Evolutionary conservation across 1,284 basidiomycete species (phyloP).

Genomic region (Rhodotorula sp.): DNA sequence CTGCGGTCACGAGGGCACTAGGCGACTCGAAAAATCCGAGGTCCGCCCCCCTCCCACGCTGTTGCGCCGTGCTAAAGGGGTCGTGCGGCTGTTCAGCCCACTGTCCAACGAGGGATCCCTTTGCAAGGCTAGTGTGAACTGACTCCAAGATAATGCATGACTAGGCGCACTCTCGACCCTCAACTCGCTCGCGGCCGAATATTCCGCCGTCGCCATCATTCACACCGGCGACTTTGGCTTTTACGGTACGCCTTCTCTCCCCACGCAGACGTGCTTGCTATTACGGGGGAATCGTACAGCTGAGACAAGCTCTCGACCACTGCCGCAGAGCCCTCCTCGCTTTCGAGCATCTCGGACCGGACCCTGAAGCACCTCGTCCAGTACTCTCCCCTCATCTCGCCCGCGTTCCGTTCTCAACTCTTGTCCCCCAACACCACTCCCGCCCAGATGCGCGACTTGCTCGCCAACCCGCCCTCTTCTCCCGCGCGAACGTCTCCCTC

Average conservation of each 20-base stretch:
- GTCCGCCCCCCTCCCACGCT: too few relatives aligned
- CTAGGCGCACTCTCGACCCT: constrained; percentile 67
- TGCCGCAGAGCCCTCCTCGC: constrained; percentile 40
- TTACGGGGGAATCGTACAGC: not conserved
- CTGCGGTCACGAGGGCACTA: too few relatives aligned
- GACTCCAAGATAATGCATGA: constrained; percentile 34
- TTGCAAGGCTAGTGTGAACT: not conserved
- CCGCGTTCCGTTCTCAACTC: constrained; percentile 74
- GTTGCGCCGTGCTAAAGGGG: too few relatives aligned
- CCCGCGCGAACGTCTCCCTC: constrained; percentile 47
- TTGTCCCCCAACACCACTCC: constrained; percentile 39
- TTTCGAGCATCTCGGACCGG: constrained; percentile 44
- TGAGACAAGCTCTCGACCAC: not conserved
- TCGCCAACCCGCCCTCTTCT: constrained; percentile 50
- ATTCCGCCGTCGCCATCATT: constrained; percentile 87
- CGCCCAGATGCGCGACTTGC: constrained; percentile 41
- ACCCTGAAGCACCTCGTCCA: constrained; percentile 90
- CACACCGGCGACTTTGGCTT: constrained; percentile 99
- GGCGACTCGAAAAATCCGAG: too few relatives aligned
- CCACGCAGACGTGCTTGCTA: too few relatives aligned
- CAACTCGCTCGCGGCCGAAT: constrained; percentile 85
- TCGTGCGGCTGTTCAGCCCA: too few relatives aligned
- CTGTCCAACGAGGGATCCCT: not conserved
- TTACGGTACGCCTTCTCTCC: constrained; percentile 61
- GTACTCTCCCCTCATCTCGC: constrained; percentile 93